Evolutionary conservation across 2,329 filamentous ascomycete species (phyloP).

Genomic region (Hymenotorrendiella dingleyae): DNA sequence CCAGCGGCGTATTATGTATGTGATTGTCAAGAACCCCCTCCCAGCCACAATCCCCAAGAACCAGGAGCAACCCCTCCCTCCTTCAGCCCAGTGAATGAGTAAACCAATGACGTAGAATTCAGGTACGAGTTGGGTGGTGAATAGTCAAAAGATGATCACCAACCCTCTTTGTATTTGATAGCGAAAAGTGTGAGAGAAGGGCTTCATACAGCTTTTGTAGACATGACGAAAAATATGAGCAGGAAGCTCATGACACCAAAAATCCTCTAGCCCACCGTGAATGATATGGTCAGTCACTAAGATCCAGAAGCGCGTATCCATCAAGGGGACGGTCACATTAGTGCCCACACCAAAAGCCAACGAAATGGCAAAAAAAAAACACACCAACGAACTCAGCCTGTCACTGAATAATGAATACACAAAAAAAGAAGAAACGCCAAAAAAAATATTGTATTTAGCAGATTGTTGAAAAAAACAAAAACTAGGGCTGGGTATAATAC

Average conservation of each 20-base stretch:
- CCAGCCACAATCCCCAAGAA: neutral
- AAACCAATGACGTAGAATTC: too few relatives aligned
- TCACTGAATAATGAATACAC: neutral
- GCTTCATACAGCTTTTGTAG: neutral
- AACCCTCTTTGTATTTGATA: too few relatives aligned
- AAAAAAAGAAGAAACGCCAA: neutral
- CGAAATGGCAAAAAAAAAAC: neutral
- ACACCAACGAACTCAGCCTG: neutral
- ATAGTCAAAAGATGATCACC: too few relatives aligned
- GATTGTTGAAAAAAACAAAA: neutral
- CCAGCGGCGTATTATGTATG: neutral
- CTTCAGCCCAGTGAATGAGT: too few relatives aligned
- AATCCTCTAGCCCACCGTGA: neutral
- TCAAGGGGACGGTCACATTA: constrained; percentile 3
- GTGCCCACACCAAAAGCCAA: neutral
- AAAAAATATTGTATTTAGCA: neutral
- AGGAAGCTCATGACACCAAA: neutral
- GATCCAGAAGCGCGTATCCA: neutral
- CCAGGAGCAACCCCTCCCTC: too few relatives aligned
- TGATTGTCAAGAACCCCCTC: neutral
- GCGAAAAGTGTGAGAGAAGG: too few relatives aligned
- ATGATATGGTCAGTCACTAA: neutral
- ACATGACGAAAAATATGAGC: neutral
- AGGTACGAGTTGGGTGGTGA: too few relatives aligned
- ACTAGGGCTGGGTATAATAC: too few relatives aligned